Conservation (phyloP, 306 rosid genomes). For the Quercus gilva region DNA sequence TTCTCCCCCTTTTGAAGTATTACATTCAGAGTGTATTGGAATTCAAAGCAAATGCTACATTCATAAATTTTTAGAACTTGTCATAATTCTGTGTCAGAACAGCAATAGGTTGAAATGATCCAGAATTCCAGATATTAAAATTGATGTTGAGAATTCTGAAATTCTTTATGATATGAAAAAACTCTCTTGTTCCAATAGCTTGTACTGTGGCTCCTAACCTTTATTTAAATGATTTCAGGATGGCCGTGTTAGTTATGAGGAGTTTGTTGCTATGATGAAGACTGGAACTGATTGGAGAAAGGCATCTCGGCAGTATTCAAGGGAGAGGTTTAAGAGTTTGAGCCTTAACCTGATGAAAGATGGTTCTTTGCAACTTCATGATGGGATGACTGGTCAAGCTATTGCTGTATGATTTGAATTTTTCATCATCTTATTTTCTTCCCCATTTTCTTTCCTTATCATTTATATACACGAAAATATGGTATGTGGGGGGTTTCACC, state of each 20-base stretch:
- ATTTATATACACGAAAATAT: constrained; percentile 24
- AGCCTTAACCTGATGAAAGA: constrained; percentile 96
- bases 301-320: constrained; percentile 95
- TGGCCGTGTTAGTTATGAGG: constrained; percentile 86
- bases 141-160: background rate
- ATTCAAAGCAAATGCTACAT: constrained; percentile 8
- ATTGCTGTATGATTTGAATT: constrained; percentile 57
- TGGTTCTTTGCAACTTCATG: constrained; percentile 96
- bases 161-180: background rate
- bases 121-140: background rate
- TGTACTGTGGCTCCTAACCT: background rate
- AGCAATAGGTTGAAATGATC: background rate
- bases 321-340: constrained; percentile 98
- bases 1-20: background rate
- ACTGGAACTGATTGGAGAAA: constrained; percentile 99
- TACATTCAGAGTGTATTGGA: constrained; percentile 1
- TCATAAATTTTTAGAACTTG: background rate
- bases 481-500: constrained; percentile 37
- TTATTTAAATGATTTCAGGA: constrained; percentile 46
- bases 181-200: background rate
- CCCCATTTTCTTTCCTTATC: constrained; percentile 28
- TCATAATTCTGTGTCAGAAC: background rate
- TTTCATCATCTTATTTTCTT: constrained; percentile 25
- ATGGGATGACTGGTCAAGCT: constrained; percentile 77
- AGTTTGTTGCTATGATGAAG: constrained; percentile 98